Percentiles rank a stretch among this genome's conserved stretches.
Evolutionary conservation across 768 basidiomycete genomes (phyloP).

Genomic region (Serendipita vermifera): DNA sequence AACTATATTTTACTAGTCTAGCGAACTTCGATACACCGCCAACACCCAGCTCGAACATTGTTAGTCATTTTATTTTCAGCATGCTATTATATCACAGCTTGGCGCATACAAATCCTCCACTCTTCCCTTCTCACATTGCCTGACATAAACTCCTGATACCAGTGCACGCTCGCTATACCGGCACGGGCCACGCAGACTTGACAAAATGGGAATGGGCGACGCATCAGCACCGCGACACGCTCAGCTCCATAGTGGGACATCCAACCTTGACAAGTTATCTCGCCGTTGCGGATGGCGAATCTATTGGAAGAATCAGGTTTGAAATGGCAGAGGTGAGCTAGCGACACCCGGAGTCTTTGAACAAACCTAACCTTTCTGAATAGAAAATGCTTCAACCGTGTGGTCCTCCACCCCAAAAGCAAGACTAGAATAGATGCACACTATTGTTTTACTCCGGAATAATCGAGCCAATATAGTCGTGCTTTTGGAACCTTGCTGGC

Average conservation of each 20-base stretch:
- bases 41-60: conserved; percentile 93
- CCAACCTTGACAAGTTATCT: conserved; percentile 73
- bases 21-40: conserved; percentile 87
- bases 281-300: conserved; percentile 86
- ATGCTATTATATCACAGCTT: neutral
- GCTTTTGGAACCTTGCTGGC: too few relatives aligned
- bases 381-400: conserved; percentile 93
- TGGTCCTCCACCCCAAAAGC: conserved; percentile 81
- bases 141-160: conserved; percentile 14
- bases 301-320: conserved; percentile 77
- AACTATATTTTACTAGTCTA: conserved; percentile 39
- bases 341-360: neutral
- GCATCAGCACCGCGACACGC: conserved; percentile 94
- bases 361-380: conserved; percentile 14
- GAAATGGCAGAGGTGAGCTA: conserved; percentile 83
- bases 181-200: conserved; percentile 93
- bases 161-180: conserved; percentile 95
- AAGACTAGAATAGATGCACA: too few relatives aligned
- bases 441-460: too few relatives aligned
- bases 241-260: conserved; percentile 86
- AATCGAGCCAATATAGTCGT: too few relatives aligned
- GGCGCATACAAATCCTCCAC: neutral
- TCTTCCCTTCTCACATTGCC: conserved; percentile 11
- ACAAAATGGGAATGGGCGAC: conserved; percentile 99
- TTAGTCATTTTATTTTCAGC: conserved; percentile 30